Evolutionary conservation across 768 basidiomycete species (phyloP).

Genomic region (Dentipellis sp.): DNA sequence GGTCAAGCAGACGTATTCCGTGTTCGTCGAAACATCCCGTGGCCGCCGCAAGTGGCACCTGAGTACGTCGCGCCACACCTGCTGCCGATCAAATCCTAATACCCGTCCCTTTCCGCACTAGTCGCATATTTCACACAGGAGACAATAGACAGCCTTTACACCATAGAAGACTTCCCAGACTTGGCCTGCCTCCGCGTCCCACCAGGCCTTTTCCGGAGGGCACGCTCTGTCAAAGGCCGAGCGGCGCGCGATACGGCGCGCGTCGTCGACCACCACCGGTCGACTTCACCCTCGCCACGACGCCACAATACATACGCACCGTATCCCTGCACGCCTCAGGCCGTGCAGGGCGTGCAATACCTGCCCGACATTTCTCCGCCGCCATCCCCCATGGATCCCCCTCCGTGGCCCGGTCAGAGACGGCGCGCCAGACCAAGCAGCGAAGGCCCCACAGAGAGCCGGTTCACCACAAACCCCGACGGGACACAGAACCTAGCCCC

Average conservation of each 20-base stretch:
- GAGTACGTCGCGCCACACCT: slow-evolving; percentile 34
- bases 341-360: not conserved
- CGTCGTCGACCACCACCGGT: slow-evolving; percentile 3
- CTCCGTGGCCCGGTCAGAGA: slow-evolving; percentile 6
- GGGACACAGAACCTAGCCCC: slow-evolving; percentile 39
- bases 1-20: slow-evolving; percentile 76
- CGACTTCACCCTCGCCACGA: slow-evolving; percentile 5
- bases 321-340: not conserved
- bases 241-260: slow-evolving; percentile 4
- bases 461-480: slow-evolving; percentile 11
- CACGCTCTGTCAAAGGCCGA: slow-evolving; percentile 21
- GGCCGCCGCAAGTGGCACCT: slow-evolving; percentile 79
- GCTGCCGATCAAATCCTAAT: not conserved
- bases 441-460: slow-evolving; percentile 8
- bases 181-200: slow-evolving; percentile 22
- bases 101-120: slow-evolving; percentile 10
- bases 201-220: slow-evolving; percentile 23
- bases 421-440: not conserved
- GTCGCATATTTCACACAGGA: slow-evolving; percentile 31
- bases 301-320: slow-evolving; percentile 9
- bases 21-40: slow-evolving; percentile 51
- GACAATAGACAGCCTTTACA: slow-evolving; percentile 20
- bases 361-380: not conserved
- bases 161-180: slow-evolving; percentile 25
- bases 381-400: slow-evolving; percentile 5